Conservation (phyloP, 495 filamentous ascomycete species). For the Penicillium taxi region DNA sequence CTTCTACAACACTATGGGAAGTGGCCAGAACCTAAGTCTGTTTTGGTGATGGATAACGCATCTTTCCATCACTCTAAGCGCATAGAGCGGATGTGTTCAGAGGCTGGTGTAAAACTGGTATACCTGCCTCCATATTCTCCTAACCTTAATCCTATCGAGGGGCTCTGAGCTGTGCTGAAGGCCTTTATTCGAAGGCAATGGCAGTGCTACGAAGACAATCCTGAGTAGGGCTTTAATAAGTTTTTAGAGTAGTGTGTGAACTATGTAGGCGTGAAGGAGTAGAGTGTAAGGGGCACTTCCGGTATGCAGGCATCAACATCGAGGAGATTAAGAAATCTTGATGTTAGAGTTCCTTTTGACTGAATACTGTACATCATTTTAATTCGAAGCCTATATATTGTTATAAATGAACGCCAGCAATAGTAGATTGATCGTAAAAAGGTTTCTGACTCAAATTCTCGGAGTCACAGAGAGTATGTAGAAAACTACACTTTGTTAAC, state of each 20-base stretch:
- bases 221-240: conserved; percentile 24
- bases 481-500: no score
- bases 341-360: no score
- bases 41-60: background rate
- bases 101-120: conserved; percentile 30
- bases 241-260: conserved; percentile 24
- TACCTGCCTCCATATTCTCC: conserved; percentile 21
- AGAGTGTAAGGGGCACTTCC: conserved; percentile 22
- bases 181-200: conserved; percentile 13
- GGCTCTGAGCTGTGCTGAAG: conserved; percentile 24
- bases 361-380: no score
- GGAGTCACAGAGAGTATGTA: no score
- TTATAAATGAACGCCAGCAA: no score
- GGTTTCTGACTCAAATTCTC: no score
- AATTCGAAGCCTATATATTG: no score
- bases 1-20: conserved; percentile 1
- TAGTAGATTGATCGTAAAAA: no score
- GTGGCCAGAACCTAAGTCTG: conserved; percentile 4
- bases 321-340: no score
- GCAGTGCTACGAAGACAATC: conserved; percentile 19
- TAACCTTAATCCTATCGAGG: conserved; percentile 23
- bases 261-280: conserved; percentile 10
- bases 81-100: conserved; percentile 17
- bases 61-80: background rate
- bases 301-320: conserved; percentile 14